Evolutionary conservation across 2,329 filamentous ascomycete genomes (phyloP).

Genomic region (Exophiala viscosa): DNA sequence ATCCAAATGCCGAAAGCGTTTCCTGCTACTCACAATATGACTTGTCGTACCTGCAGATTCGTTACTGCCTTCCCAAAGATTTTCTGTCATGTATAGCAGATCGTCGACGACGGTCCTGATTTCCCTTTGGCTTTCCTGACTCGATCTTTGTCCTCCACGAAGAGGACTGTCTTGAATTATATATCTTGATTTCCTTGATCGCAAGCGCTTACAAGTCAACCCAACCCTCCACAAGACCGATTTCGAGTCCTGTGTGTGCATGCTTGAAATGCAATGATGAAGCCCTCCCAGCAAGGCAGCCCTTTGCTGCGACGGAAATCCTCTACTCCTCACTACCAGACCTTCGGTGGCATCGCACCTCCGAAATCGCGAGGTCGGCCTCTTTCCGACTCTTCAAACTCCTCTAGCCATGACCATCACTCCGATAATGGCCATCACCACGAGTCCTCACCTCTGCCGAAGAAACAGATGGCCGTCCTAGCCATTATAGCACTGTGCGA

Average conservation of each 20-base stretch:
- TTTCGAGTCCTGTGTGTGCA: constrained; percentile 3
- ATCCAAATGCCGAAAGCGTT: too few species aligned
- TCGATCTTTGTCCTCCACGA: too few species aligned
- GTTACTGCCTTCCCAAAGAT: too few species aligned
- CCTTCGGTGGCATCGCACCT: constrained; percentile 47
- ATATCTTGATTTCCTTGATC: neutral
- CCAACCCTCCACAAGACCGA: neutral
- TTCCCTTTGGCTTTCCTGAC: too few species aligned
- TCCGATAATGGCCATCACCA: constrained; percentile 28
- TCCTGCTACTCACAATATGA: too few species aligned
- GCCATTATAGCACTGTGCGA: constrained; percentile 87
- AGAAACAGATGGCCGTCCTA: constrained; percentile 75
- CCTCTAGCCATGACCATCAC: constrained; percentile 34
- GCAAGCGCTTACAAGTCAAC: neutral
- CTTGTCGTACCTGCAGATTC: too few species aligned
- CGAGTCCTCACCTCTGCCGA: constrained; percentile 67
- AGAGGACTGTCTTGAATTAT: neutral
- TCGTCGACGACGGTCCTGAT: too few species aligned
- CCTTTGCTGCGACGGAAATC: constrained; percentile 39
- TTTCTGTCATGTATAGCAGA: too few species aligned
- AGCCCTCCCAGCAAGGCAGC: constrained; percentile 25
- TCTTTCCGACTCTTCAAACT: constrained; percentile 40
- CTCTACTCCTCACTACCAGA: constrained; percentile 46
- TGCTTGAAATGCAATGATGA: constrained; percentile 20
- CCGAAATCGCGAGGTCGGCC: constrained; percentile 43